Evolutionary conservation across 345 rosid species (phyloP).

Genomic region (Euphorbia peplus): DNA sequence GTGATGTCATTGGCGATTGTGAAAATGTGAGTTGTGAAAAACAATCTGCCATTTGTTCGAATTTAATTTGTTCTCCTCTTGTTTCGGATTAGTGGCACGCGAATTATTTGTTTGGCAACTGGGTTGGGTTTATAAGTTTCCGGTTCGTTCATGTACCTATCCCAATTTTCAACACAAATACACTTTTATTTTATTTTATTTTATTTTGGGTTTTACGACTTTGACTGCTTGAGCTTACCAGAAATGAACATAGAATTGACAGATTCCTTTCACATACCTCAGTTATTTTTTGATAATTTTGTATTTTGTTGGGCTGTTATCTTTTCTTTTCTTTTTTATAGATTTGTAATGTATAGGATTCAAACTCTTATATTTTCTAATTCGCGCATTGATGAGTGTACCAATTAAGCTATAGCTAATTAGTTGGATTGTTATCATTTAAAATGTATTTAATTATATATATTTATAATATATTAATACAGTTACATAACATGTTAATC

Average conservation of each 20-base stretch:
- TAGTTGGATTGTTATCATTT: too few species aligned
- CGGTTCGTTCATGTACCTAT: neutral
- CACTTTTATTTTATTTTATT: too few species aligned
- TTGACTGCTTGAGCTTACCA: neutral
- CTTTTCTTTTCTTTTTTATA: too few species aligned
- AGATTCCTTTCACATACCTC: slow-evolving; percentile 7
- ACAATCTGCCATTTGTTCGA: slow-evolving; percentile 10
- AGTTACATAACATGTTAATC: too few species aligned
- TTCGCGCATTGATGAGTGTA: too few species aligned
- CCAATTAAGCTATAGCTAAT: too few species aligned
- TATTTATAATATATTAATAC: too few species aligned
- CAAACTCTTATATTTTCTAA: too few species aligned
- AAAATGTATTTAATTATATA: too few species aligned
- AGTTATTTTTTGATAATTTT: too few species aligned
- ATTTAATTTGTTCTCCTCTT: neutral
- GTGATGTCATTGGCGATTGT: slow-evolving; percentile 45
- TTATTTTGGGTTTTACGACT: neutral
- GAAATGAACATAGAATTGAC: neutral
- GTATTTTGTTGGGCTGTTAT: neutral
- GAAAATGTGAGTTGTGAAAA: slow-evolving; percentile 6
- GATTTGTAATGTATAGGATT: too few species aligned
- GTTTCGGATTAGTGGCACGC: slow-evolving; percentile 11
- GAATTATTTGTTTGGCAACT: neutral
- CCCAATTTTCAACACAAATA: neutral
- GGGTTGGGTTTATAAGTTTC: neutral